Evolutionary conservation across 179 eudicot species (phyloP).

Genomic region (Monotropa hypopitys): DNA sequence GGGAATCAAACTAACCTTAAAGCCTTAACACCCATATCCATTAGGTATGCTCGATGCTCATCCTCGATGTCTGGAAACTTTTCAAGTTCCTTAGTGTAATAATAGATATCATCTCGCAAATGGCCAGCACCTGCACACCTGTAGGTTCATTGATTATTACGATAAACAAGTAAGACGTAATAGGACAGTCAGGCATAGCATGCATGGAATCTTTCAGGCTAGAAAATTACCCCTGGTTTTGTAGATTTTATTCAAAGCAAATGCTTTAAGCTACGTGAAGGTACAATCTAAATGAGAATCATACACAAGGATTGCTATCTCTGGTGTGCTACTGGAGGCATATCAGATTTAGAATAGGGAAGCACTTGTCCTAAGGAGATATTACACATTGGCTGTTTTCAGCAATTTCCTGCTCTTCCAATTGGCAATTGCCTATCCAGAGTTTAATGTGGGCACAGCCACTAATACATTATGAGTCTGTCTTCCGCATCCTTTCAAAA

Average conservation of each 20-base stretch:
- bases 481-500: not conserved
- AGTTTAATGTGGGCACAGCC: not conserved
- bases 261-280: not conserved
- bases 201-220: not conserved
- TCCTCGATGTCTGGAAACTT: conserved; percentile 38
- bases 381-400: not conserved
- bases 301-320: not conserved
- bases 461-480: not conserved
- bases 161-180: not conserved
- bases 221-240: not conserved
- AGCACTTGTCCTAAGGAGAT: not conserved
- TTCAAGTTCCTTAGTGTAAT: conserved; percentile 48
- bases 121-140: conserved; percentile 99
- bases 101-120: conserved; percentile 66
- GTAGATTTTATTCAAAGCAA: not conserved
- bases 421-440: not conserved
- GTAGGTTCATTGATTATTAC: not conserved
- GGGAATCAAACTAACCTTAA: conserved; percentile 51
- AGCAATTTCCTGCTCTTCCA: not conserved
- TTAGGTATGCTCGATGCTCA: conserved; percentile 57
- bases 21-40: conserved; percentile 83
- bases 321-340: not conserved
- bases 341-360: not conserved
- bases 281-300: not conserved
- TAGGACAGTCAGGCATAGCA: not conserved